Percentiles rank a stretch among this genome's conserved stretches.
Conservation (phyloP, 352 stramenopile species). For the Phytophthora hybrid region DNA sequence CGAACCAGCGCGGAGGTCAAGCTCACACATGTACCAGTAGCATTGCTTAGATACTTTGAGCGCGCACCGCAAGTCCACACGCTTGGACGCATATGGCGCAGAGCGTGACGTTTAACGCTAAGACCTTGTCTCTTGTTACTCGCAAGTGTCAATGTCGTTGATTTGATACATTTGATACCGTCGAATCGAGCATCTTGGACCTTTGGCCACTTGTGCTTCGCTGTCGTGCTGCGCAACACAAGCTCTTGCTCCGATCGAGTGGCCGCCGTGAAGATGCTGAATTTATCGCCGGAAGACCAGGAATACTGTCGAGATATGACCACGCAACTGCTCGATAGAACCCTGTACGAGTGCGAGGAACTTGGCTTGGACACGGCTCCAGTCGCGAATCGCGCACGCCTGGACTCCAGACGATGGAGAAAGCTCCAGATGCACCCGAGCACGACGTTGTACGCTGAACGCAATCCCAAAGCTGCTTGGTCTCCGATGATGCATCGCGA, state of each 20-base stretch:
- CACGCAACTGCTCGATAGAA: slow-evolving; percentile 31
- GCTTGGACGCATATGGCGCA: not conserved
- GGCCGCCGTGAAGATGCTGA: slow-evolving; percentile 16
- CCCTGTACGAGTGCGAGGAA: slow-evolving; percentile 33
- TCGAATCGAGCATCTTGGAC: slow-evolving; percentile 14
- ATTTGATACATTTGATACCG: slow-evolving; percentile 3
- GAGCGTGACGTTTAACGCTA: not conserved
- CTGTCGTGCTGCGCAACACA: not conserved
- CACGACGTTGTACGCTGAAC: slow-evolving; percentile 33
- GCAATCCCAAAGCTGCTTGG: slow-evolving; percentile 25
- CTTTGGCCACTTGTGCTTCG: slow-evolving; percentile 13
- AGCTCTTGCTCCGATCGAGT: slow-evolving; percentile 9
- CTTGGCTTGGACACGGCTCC: slow-evolving; percentile 17
- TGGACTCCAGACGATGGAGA: slow-evolving; percentile 32
- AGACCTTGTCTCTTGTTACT: not conserved
- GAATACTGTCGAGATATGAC: slow-evolving; percentile 31
- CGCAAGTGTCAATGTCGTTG: not conserved
- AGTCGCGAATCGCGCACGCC: not conserved
- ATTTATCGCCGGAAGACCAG: slow-evolving; percentile 25
- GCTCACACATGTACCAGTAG: not conserved
- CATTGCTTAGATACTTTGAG: not conserved
- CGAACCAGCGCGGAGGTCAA: not conserved
- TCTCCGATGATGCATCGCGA: slow-evolving; percentile 24
- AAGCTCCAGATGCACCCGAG: slow-evolving; percentile 30
- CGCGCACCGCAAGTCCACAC: not conserved